phyloP scores from a whole-genome alignment of 305 asterid genomes.

The Solanum hybrid region DNA sequence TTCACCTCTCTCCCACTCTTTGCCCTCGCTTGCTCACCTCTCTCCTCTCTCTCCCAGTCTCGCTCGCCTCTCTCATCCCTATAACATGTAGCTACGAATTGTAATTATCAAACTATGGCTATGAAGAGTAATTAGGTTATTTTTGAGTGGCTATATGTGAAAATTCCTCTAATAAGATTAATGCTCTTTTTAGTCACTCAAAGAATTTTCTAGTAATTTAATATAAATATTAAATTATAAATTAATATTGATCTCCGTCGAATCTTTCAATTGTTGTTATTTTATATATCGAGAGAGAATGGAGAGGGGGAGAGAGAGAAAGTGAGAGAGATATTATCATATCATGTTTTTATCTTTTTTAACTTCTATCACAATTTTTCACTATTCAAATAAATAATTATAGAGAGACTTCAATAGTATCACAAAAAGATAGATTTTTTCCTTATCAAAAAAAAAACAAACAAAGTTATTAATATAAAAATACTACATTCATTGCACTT shows the following conservation, averaged over 20 bases:
- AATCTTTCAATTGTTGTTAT: not conserved
- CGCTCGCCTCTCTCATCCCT: too few relatives aligned
- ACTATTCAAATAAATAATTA: not conserved
- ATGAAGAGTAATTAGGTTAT: too few relatives aligned
- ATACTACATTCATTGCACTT: not conserved
- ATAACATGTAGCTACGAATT: too few relatives aligned
- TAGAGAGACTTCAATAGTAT: not conserved
- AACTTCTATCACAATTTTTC: not conserved
- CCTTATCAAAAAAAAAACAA: not conserved
- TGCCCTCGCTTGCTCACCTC: too few relatives aligned
- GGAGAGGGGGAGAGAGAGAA: not conserved
- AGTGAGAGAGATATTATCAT: not conserved
- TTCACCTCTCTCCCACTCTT: too few relatives aligned
- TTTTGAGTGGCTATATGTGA: too few relatives aligned
- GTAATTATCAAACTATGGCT: too few relatives aligned
- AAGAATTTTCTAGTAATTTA: not conserved
- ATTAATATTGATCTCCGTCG: not conserved
- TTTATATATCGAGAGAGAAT: not conserved
- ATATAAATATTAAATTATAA: not conserved
- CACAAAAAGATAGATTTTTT: not conserved
- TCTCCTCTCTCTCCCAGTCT: too few relatives aligned
- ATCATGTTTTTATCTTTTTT: not conserved
- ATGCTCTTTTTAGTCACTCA: not conserved
- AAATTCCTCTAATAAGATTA: not conserved
- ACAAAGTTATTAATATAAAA: not conserved